Evolutionary conservation across 73 alveolate species (phyloP), one percentile per base, ranked within the genome.

Genomic region (Urostyla sp.): DNA sequence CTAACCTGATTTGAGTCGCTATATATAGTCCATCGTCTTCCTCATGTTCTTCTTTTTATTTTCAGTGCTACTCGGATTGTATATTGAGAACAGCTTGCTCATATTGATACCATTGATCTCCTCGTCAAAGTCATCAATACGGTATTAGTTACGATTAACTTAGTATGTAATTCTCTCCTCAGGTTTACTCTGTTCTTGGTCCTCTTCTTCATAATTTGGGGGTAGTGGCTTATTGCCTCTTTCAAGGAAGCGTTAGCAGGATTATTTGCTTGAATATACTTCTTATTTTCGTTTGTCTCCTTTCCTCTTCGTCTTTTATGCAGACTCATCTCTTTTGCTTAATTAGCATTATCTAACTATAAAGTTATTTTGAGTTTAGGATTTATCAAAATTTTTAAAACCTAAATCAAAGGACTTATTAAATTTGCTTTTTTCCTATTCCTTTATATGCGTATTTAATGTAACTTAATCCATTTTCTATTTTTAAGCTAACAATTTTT

Each of bases 201-300:
- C 85, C 6, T 73, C 75, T 60, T 73, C 85, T 35, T 73, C 85
- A 36, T 73, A 73, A 0, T 73, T 48, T 1, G 75, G 74, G 16
- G 85, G 85, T n/a, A 73, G 61, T 5, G 85, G 85, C 44, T 73
- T 73, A 38, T 73, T 73, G 21, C 85, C 85, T 49, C 85, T 50
- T 3, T 73, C 74, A 44, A 73, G 10, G 75, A 73, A 73, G 34
- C 85, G 58, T 36, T 73, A 21, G 52, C 85, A 73, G 28, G 79
- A 35, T 36, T 63, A 20, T 35, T 3, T 16, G 37, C 40, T 24
- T 38, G 10, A 5, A 43, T n/a, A 44, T 58, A 18, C 60, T 63
- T 34, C 16, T n/a, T 18, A 34, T 1, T 38, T 63, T 34, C 50
- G 48, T 20, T 26, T 2, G 24, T 8, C 45, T 58, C n/a, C 8